Base-by-base conservation (phyloP, 2,329 filamentous ascomycete genomes). In the Aquanectria penicillioides region DNA sequence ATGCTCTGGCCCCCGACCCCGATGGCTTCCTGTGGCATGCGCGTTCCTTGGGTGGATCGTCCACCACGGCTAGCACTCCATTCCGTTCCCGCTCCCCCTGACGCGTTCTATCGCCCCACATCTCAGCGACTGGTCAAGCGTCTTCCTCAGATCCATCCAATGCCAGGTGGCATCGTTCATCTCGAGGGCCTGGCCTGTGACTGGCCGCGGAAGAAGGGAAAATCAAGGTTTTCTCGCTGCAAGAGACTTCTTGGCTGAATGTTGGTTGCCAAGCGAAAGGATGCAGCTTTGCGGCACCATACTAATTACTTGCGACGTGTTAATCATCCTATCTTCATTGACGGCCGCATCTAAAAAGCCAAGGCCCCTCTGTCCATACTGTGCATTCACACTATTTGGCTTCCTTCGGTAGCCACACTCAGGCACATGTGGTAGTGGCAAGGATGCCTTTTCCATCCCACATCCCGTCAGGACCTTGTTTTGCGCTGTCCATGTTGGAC, bases 31-130 rank as follows among this genome's bases (percentile, higher is more conserved):
- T 4, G 22, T 26, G 26, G 38, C 25, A 43, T 49, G 18, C 38
- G 46, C 47, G 40, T 63, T 65, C 34, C 50, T 57, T 34, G 50
- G 59, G 54, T 55, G 55, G 44, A 50, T 56, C 63, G 63, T 65
- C 64, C 54, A 38, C 47, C 52, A 33, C 46, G 44, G n/a, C n/a
- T n/a, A n/a, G 34, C 37, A 43, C 46, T 60, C 52, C 60, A 68
- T 66, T 66, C 65, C 66, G 33, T 65, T 57, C 31, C 41, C 47
- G 31, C 50, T n/a, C 38, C 57, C 50, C 59, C 63, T 63, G 65
- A 67, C 67, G 67, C 67, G 65, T 69, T 60, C 51, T 43, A 37
- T 48, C 46, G 58, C 57, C 55, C 64, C 62, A 62, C 53, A 44
- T 33, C 44, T 44, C 38, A 51, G 40, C 15, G 17, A 51, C 25